Evolutionary conservation across 73 alveolate genomes (phyloP).

Genomic region (Paramecium tetraurelia): DNA sequence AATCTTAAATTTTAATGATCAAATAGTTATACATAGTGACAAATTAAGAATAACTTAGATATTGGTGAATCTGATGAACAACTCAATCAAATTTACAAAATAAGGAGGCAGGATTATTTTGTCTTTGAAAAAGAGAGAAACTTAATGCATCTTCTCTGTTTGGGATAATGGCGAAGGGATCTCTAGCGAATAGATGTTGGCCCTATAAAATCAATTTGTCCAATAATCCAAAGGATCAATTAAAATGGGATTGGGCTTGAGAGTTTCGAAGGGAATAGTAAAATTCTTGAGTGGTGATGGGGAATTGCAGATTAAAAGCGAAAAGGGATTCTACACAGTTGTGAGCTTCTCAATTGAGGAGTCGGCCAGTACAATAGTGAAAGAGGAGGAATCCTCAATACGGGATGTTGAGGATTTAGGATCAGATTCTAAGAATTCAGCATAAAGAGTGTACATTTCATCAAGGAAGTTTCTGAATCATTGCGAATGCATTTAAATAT

Average conservation of each 20-base stretch:
- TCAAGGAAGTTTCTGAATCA: neutral
- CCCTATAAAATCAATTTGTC: neutral
- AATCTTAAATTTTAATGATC: neutral
- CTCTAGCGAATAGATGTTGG: neutral
- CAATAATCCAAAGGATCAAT: neutral
- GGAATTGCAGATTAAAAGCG: neutral
- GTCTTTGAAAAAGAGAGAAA: neutral
- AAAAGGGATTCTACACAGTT: neutral
- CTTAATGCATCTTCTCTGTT: neutral
- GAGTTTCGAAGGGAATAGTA: neutral
- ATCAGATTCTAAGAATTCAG: neutral
- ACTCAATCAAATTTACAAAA: constrained; percentile 37
- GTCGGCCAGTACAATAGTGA: neutral
- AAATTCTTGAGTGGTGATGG: constrained; percentile 27
- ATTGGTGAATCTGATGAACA: neutral
- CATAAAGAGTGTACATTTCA: neutral
- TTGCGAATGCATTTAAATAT: neutral
- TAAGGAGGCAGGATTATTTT: neutral
- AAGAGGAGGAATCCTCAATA: neutral
- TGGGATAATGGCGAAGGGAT: constrained; percentile 34
- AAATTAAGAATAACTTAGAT: neutral
- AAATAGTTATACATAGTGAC: neutral
- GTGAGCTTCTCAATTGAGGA: neutral
- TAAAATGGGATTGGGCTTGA: constrained; percentile 27
- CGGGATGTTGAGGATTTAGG: neutral